Evolutionary conservation across 2,329 filamentous ascomycete species (phyloP).

Genomic region (Tympanopsis confertula): DNA sequence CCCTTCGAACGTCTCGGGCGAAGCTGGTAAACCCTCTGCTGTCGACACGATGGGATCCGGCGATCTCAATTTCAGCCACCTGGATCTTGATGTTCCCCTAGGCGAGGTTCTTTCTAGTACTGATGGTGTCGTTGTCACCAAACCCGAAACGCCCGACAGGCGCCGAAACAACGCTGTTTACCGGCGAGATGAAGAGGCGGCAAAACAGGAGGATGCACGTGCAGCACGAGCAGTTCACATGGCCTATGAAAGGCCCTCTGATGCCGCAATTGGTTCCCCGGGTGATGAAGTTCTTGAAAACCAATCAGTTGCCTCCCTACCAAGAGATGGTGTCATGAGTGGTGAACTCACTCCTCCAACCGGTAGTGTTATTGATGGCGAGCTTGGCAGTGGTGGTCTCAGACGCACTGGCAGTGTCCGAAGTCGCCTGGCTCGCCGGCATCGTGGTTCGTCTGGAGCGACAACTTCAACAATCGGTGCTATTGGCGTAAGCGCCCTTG

Average conservation of each 20-base stretch:
- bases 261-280: neutral
- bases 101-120: neutral
- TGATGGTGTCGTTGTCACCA: neutral
- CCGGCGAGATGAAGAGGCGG: neutral
- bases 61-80: neutral
- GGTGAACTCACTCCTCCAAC: neutral
- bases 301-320: neutral
- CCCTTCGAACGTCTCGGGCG: no score
- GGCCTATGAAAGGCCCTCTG: constrained; percentile 1
- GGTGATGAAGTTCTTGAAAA: neutral
- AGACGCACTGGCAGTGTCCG: constrained; percentile 56
- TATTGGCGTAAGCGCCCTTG: constrained; percentile 59
- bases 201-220: neutral
- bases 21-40: neutral
- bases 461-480: constrained; percentile 40
- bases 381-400: constrained; percentile 39
- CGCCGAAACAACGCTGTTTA: neutral
- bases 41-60: neutral
- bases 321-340: neutral
- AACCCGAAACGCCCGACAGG: neutral
- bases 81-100: neutral
- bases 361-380: neutral
- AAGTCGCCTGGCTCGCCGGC: constrained; percentile 51
- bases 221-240: neutral
- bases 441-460: constrained; percentile 69